Evolutionary conservation across 2,329 filamentous ascomycete species (phyloP), one percentile per base, ranked within the genome.

Genomic region (Verticillium albo-atrum): DNA sequence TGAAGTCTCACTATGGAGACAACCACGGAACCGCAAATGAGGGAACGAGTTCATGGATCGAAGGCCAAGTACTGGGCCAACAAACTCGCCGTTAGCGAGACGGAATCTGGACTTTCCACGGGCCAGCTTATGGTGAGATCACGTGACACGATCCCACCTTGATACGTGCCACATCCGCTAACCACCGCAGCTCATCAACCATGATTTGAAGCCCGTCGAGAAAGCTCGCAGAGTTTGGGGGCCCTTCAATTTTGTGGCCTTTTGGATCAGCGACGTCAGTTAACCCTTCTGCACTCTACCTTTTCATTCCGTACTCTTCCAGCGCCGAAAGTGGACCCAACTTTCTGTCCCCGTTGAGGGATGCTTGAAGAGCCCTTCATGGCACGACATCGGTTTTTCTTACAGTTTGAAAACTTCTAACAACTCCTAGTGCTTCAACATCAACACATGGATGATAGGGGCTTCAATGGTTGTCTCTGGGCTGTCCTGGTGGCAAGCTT

Each of bases 401-500:
- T n/a, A n/a, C n/a, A n/a, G n/a, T n/a, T n/a, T n/a, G n/a, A n/a
- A n/a, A n/a, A n/a, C n/a, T n/a, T n/a, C 32, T 35, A 12, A 35
- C 32, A 35, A 14, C 6, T 3, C 6, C 15, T 17, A 35, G 74
- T 89, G 86, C 0, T 92, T 93, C 77, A 94, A 94, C 72, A 91
- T 95, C 71, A 95, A 94, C 74, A 95, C 91, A 2, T 96, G 91
- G 92, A 64, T 64, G 61, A 64, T 64, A 9, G 62, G 27, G 3
- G 10, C 25, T 5, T 87, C 89, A 37, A 92, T 92, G 84, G 91
- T 96, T 34, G 83, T 89, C 1, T 79, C 77, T 54, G 91, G 91
- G 14, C 79, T 96, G 25, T 91, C 90, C 7, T 96, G 92, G 92
- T 96, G 92, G 92, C 91, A 96, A 75, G 89, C 90, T 2, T 92